Evolutionary conservation across 108 stramenopile species (phyloP), one percentile per base, ranked within the genome.

Genomic region (Thalassiosira profunda): DNA sequence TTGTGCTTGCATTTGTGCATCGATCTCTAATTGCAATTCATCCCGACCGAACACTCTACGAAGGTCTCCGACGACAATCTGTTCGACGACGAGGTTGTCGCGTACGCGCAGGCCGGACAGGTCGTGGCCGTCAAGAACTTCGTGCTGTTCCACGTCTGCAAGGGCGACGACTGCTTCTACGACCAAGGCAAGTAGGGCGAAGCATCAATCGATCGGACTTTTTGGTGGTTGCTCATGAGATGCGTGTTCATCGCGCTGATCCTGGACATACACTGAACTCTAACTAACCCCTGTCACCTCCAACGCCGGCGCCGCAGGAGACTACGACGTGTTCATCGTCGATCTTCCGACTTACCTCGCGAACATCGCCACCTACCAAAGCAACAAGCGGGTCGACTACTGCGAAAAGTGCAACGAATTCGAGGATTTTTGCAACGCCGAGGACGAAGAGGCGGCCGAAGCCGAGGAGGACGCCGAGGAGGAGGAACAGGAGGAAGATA

Each of bases 101-200:
- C 37, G 9, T 64, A 74, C 45, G 60, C 61, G 6, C 21, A 51
- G 18, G 30, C 25, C 26, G 85, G 81, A 26, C 9, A 66, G 6
- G 40, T 84, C 38, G 43, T 79, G 0, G 56, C 85, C 14, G 74
- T 79, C 25, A 84, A 84, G 62, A 82, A 80, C 10, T 86, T 80
- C 63, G 80, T 89, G 18, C 15, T 84, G 9, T 89, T 89, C 70
- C 74, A 86, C 48, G 73, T 82, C 5, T 84, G 85, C 61, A 30
- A 84, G 47, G 70, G 64, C 3, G 68, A 57, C 14, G 44, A 79
- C 44, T 84, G 84, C 66, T 70, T 62, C 31, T 84, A 85, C 54
- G 80, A 84, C 64, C 28, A 64, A 78, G 2, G 81, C n/a, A n/a
- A n/a, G n/a, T n/a, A n/a, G n/a, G n/a, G n/a, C n/a, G n/a, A n/a